Conservation (phyloP, 441 rosid species). For the Sinapis alba region DNA sequence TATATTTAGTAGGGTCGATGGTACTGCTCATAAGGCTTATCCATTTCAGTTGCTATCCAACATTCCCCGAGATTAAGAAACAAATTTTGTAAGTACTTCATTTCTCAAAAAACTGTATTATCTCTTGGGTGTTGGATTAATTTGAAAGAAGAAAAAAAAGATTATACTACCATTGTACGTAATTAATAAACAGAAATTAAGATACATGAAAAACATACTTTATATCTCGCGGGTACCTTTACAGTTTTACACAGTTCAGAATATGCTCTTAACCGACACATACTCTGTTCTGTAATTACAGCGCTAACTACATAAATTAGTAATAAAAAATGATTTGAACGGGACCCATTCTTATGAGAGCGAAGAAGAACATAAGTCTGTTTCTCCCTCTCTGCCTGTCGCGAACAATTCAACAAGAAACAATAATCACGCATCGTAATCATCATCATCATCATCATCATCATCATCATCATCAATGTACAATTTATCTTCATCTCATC, state of each 20-base stretch:
- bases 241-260: not conserved
- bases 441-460: constrained; percentile 26
- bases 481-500: constrained; percentile 12
- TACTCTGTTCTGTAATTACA: not conserved
- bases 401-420: constrained; percentile 22
- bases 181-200: not conserved
- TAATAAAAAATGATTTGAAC: not conserved
- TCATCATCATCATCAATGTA: constrained; percentile 24
- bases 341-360: constrained; percentile 30
- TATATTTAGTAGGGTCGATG: constrained; percentile 6
- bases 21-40: constrained; percentile 18
- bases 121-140: not conserved
- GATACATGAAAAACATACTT: not conserved
- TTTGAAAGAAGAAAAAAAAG: not conserved
- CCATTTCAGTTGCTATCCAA: constrained; percentile 15
- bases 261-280: constrained; percentile 19
- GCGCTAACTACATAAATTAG: not conserved
- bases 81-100: not conserved
- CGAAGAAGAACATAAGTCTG: not conserved
- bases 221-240: not conserved
- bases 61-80: not conserved
- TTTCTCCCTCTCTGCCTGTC: constrained; percentile 19
- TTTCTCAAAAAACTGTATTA: not conserved
- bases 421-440: constrained; percentile 33
- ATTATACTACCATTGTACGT: not conserved